Base-by-base conservation (phyloP, 140 eudicot species). In the Senecio squalidus region DNA sequence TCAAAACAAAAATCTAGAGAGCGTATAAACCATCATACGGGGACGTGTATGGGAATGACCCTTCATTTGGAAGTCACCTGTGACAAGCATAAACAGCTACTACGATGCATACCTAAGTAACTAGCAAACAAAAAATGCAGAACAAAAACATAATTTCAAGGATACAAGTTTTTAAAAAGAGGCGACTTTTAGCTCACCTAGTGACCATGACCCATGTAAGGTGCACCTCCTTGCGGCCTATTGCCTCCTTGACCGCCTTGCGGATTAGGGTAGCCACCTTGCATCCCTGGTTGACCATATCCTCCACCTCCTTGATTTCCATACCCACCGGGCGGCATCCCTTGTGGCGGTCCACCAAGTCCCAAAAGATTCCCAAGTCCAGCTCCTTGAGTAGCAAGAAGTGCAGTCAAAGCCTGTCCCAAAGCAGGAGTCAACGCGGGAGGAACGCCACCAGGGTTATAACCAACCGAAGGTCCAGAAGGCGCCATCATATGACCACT, bases 401-500 rank as follows among this genome's bases (percentile, higher is more conserved):
- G 66, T 0, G 98, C 96, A 18, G 91, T 82, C 78, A 92, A 74
- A 2, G 98, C 98, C 75, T 92, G 98, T 4, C 98, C 96, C 66
- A 92, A 67, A 21, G 96, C 96, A 9, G 96, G 95, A 9, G 69
- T 80, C 71, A 86, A 53, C 0, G 80, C 80, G 4, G 77, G 76
- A 1, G 79, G 76, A n/a, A 82, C 90, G 3, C 57, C 80, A 5
- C 56, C 77, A 6, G 86, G 94, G 56, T 77, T 91, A 62, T 60
- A 87, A 1, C 93, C 93, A 34, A 71, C 70, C 4, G 82, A 52
- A 4, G 83, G 74, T 14, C 74, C 89, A 3, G 89, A 57, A 2
- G 94, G 96, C 1, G 94, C 96, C 98, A 91, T 88, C 78, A 88
- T 26, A 63, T 88, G 96, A 30, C 87, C 95, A 29, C 84, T 90